These are phyloP conservation scores for Dorcoceras hygrometricum DNA, from an alignment of 257 asterid species.

Conservation along the genomic window DNA sequence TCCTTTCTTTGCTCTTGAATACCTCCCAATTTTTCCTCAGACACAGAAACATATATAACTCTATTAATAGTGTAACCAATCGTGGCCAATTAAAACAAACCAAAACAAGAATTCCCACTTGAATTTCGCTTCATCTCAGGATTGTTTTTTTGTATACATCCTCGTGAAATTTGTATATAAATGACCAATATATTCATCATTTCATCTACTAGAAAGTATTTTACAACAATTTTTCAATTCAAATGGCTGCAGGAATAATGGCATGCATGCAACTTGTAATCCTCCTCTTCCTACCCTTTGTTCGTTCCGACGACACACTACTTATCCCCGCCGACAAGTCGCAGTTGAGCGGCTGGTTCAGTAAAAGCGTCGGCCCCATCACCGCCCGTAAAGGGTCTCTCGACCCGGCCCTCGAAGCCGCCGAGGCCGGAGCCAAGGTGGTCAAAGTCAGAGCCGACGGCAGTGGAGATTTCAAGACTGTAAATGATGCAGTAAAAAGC, in stretches of 20 bases:
- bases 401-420: conserved; percentile 32
- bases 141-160: no score
- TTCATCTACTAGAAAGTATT: no score
- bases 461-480: conserved; percentile 58
- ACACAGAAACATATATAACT: not conserved
- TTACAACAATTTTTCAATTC: no score
- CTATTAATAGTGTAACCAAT: not conserved
- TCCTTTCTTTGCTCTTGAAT: no score
- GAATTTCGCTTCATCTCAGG: not conserved
- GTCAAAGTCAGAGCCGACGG: conserved; percentile 45
- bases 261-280: conserved; percentile 5
- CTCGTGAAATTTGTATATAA: not conserved
- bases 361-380: conserved; percentile 21
- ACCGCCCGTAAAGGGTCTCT: conserved; percentile 18
- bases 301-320: conserved; percentile 14
- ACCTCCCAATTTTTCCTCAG: not conserved
- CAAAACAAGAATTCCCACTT: not conserved
- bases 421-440: conserved; percentile 31
- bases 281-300: conserved; percentile 28
- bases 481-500: conserved; percentile 52
- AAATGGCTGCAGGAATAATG: conserved; percentile 9
- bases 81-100: not conserved
- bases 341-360: conserved; percentile 48
- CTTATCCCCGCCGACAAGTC: conserved; percentile 42
- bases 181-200: not conserved